Evolutionary conservation across 495 filamentous ascomycete genomes (phyloP).

Genomic region (Penicillium longicatenatum): DNA sequence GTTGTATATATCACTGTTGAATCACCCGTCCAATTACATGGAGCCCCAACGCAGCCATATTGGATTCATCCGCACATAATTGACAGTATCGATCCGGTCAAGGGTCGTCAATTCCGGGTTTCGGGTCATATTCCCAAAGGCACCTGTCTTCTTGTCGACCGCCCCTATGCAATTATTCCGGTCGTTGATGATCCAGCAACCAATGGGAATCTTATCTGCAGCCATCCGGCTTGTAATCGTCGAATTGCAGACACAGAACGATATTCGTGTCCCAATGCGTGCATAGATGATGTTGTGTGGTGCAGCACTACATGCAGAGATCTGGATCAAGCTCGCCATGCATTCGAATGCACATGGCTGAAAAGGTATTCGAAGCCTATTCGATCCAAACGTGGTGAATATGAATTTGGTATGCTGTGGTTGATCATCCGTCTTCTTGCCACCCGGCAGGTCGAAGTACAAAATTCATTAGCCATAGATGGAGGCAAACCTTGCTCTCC

Average conservation of each 20-base stretch:
- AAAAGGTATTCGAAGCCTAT: conserved; percentile 31
- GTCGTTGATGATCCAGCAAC: conserved; percentile 30
- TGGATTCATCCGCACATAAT: conserved; percentile 41
- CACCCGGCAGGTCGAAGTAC: conserved; percentile 16
- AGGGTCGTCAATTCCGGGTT: conserved; percentile 40
- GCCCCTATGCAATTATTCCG: conserved; percentile 39
- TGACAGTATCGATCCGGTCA: conserved; percentile 33
- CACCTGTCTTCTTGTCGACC: conserved; percentile 35
- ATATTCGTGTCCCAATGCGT: conserved; percentile 27
- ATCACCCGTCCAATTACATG: conserved; percentile 12
- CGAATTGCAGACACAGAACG: conserved; percentile 15
- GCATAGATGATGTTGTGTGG: conserved; percentile 38
- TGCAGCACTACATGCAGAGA: conserved; percentile 30
- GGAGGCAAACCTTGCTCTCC: not conserved
- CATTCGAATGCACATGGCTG: conserved; percentile 42
- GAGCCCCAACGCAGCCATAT: conserved; percentile 12
- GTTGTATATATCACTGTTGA: conserved; percentile 28
- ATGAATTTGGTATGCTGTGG: conserved; percentile 46
- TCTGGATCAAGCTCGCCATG: conserved; percentile 31
- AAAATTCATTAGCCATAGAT: not conserved
- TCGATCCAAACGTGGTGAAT: conserved; percentile 39
- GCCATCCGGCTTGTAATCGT: conserved; percentile 36
- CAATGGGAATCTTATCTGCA: conserved; percentile 35
- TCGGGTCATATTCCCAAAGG: conserved; percentile 30
- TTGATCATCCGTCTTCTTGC: conserved; percentile 42